These are phyloP conservation scores for Polysphondylium violaceum DNA, from an alignment of 78 protist genomes.

Conservation along the genomic window DNA sequence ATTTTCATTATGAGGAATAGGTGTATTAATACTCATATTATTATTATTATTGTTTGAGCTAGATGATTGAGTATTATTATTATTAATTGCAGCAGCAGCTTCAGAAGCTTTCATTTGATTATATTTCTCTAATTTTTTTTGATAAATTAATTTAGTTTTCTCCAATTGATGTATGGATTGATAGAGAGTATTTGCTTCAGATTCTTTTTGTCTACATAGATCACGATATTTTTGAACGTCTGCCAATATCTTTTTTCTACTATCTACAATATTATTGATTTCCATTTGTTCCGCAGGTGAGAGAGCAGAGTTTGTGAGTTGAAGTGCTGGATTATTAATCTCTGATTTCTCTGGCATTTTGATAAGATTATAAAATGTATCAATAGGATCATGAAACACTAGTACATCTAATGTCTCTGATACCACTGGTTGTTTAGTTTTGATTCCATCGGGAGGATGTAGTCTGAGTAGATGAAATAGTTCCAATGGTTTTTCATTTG, in stretches of 20 bases:
- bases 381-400: constrained; percentile 54
- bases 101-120: not conserved
- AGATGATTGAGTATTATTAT: not conserved
- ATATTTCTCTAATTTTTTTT: constrained; percentile 69
- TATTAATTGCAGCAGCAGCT: not conserved
- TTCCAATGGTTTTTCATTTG: constrained; percentile 71
- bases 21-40: too few relatives aligned
- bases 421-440: constrained; percentile 71
- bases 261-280: constrained; percentile 53
- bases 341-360: constrained; percentile 70
- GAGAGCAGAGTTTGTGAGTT: not conserved
- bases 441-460: constrained; percentile 75
- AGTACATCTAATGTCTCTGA: constrained; percentile 69
- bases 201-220: constrained; percentile 29
- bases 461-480: constrained; percentile 63
- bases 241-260: constrained; percentile 26
- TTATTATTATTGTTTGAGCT: too few relatives aligned
- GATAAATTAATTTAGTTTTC: constrained; percentile 41
- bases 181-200: constrained; percentile 16
- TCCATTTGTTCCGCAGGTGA: constrained; percentile 46
- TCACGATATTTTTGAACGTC: constrained; percentile 65
- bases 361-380: constrained; percentile 56
- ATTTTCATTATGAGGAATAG: not conserved
- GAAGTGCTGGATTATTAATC: constrained; percentile 13
- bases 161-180: constrained; percentile 50